phyloP scores from a whole-genome alignment of 805 yeast species.

The Starmerella bombi region DNA sequence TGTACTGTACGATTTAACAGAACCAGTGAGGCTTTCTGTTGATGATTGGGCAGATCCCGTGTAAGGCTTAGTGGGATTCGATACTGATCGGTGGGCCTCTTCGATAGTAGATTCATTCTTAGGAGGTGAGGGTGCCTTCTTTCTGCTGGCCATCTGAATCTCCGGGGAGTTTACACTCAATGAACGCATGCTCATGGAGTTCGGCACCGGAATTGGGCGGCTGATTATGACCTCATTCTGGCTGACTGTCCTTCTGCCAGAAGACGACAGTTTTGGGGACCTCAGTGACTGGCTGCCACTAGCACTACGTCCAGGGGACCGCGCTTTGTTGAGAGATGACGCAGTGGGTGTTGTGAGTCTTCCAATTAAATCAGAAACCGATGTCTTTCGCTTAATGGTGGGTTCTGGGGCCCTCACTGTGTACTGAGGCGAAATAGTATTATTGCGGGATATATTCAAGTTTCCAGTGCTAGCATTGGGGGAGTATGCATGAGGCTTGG shows the following conservation, averaged over 20 bases:
- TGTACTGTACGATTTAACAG: too few species aligned
- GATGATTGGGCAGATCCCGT: too few species aligned
- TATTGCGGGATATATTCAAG: too few species aligned
- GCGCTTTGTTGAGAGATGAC: background rate
- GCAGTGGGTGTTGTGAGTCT: constrained; percentile 24
- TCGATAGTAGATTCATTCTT: too few species aligned
- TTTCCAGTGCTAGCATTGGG: too few species aligned
- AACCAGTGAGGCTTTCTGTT: too few species aligned
- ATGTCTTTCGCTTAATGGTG: constrained; percentile 14
- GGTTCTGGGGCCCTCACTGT: background rate
- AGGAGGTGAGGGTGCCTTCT: constrained; percentile 1
- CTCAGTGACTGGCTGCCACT: background rate
- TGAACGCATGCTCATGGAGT: constrained; percentile 1
- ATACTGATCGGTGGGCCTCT: too few species aligned
- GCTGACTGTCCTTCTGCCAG: background rate
- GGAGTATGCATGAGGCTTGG: too few species aligned
- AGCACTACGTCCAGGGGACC: background rate
- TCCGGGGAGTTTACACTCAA: constrained; percentile 1
- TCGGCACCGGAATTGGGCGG: constrained; percentile 1
- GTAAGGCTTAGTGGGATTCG: too few species aligned
- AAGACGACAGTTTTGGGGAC: background rate
- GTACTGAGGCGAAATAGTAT: background rate
- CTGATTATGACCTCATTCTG: constrained; percentile 5
- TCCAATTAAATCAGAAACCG: constrained; percentile 24
- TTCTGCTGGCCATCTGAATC: background rate